Evolutionary conservation across 345 rosid species (phyloP), one percentile per base, ranked within the genome.

Genomic region (Corchorus capsularis): DNA sequence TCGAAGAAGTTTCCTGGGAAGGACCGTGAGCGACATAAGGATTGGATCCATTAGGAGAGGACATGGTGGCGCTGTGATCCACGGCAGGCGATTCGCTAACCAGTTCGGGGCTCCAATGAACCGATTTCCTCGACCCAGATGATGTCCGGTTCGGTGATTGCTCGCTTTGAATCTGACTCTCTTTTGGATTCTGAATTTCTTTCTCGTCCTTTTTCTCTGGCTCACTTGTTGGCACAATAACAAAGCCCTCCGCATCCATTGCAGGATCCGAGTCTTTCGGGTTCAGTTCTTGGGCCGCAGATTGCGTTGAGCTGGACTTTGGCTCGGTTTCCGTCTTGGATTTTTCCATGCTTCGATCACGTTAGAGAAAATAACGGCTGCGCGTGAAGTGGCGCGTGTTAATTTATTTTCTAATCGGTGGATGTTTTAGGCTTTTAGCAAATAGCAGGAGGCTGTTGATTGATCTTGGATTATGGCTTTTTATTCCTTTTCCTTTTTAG

Each of bases 41-140:
- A 78, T 92, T 85, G 78, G 93, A 87, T 77, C 87, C 85, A 22
- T 45, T 68, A 71, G n/a, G 77, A 57, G 32, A 20, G 56, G 79
- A 62, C 10, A 75, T 71, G 13, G 41, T 27, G 37, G 50, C 35
- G 14, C 69, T 59, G 72, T 79, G 77, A 76, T 73, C 77, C 77
- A 80, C 32, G 57, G 79, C 79, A 17, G 73, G 87, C 19, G 94
- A 81, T 70, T 81, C 88, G n/a, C 85, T 69, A 4, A 90, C 93
- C 90, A 89, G 82, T 43, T 86, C 90, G 73, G 94, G 89, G 79
- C 90, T 90, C 97, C 97, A 90, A 72, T 79, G 89, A 12, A 90
- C 94, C 75, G 89, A 86, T 75, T 92, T 92, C 84, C 80, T 86
- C 76, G 83, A 83, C 46, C 62, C 83, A 57, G 90, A 80, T 56